Percentiles rank a stretch among this genome's conserved stretches.
Conservation (phyloP, 164 flowering plant genomes). For the Vitis cinerea region DNA sequence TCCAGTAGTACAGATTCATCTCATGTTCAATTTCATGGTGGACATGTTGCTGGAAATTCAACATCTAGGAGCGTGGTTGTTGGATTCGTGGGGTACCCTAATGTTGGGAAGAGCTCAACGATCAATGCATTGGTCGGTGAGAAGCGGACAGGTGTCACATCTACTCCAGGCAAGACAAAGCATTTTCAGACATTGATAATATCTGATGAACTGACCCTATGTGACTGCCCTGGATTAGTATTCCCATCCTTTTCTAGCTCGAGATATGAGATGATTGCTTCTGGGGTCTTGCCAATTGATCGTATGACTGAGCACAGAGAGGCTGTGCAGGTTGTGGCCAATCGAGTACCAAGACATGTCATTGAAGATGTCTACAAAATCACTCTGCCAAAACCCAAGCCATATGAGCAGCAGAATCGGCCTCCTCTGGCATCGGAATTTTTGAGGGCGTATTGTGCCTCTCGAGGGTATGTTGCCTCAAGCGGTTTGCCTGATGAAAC, state of each 20-base stretch:
- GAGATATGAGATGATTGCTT: slow-evolving; percentile 90
- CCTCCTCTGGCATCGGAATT: slow-evolving; percentile 81
- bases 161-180: slow-evolving; percentile 98
- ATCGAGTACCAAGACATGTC: slow-evolving; percentile 58
- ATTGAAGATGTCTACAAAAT: slow-evolving; percentile 75
- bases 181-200: slow-evolving; percentile 93
- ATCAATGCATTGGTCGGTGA: slow-evolving; percentile 94
- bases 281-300: slow-evolving; percentile 90
- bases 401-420: slow-evolving; percentile 75
- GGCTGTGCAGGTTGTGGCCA: slow-evolving; percentile 88
- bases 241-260: slow-evolving; percentile 97
- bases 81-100: slow-evolving; percentile 97
- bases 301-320: slow-evolving; percentile 88
- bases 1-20: slow-evolving; percentile 17
- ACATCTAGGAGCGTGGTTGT: slow-evolving; percentile 51
- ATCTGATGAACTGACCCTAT: slow-evolving; percentile 73
- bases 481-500: slow-evolving; percentile 97
- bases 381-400: slow-evolving; percentile 77
- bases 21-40: slow-evolving; percentile 13
- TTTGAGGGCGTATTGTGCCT: slow-evolving; percentile 74
- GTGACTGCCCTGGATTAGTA: slow-evolving; percentile 97
- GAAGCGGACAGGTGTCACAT: slow-evolving; percentile 88
- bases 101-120: slow-evolving; percentile 97
- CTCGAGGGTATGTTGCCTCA: slow-evolving; percentile 85
- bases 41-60: slow-evolving; percentile 12